Percentiles rank a stretch among this genome's conserved stretches.
Conservation (phyloP, 192 early-diverging fungal genomes). For the Pilaira anomala region DNA sequence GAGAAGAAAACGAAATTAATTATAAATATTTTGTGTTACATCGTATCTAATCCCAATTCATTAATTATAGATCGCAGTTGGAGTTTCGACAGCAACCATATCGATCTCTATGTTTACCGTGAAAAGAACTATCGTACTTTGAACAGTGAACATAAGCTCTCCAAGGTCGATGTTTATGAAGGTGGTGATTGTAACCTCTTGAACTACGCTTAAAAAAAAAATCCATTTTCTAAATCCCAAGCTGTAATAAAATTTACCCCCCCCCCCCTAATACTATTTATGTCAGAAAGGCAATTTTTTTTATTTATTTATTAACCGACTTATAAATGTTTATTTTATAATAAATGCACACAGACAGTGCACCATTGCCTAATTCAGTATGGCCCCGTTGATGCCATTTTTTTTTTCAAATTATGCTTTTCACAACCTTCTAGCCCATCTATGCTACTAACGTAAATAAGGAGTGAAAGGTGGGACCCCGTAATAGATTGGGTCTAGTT, state of each 20-base stretch:
- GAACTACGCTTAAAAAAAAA: conserved; percentile 23
- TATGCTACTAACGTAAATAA: conserved; percentile 47
- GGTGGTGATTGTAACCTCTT: conserved; percentile 35
- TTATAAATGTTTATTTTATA: too few species aligned
- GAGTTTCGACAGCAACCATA: conserved; percentile 32
- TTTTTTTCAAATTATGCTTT: too few species aligned
- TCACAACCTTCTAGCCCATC: too few species aligned
- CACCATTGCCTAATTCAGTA: conserved; percentile 35
- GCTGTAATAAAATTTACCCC: conserved; percentile 1
- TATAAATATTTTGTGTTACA: neutral
- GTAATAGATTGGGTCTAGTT: too few species aligned
- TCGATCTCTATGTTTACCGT: conserved; percentile 32
- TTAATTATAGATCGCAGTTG: conserved; percentile 29
- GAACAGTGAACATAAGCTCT: conserved; percentile 25
- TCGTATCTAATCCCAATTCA: neutral
- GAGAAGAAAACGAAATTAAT: neutral
- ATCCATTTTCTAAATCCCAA: neutral
- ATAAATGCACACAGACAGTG: conserved; percentile 44
- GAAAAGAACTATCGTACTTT: conserved; percentile 27
- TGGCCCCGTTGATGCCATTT: too few species aligned
- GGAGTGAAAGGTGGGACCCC: too few species aligned
- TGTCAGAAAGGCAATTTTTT: conserved; percentile 37
- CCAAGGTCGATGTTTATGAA: conserved; percentile 36
- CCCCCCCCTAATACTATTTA: neutral
- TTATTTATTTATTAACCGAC: too few species aligned